A percentile compares a stretch with the other conserved stretches of the same genome.
Evolutionary conservation across 371 early-diverging fungal species (phyloP).

Genomic region (Mucor ambiguus): DNA sequence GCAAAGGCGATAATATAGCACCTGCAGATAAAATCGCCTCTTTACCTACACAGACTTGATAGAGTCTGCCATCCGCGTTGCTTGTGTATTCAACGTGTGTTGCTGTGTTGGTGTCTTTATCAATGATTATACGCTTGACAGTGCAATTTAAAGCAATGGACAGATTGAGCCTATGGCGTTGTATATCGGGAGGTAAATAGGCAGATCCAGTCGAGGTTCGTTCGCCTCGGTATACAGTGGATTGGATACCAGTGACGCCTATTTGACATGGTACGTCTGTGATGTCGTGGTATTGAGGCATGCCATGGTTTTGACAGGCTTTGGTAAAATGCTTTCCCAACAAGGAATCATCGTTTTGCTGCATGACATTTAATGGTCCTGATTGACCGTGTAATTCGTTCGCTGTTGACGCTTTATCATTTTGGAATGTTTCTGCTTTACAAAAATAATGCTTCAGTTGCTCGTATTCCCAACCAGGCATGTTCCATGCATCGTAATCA

Average conservation of each 20-base stretch:
- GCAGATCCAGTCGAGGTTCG: slow-evolving; percentile 17
- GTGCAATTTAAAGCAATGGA: slow-evolving; percentile 25
- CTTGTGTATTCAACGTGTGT: slow-evolving; percentile 18
- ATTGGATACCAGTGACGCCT: slow-evolving; percentile 27
- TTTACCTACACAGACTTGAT: slow-evolving; percentile 17
- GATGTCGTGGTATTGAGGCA: slow-evolving; percentile 22
- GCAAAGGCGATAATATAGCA: slow-evolving; percentile 39
- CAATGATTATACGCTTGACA: slow-evolving; percentile 17
- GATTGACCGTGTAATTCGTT: slow-evolving; percentile 21
- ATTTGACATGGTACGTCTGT: slow-evolving; percentile 24
- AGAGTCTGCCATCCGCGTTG: neutral
- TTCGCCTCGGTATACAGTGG: slow-evolving; percentile 21
- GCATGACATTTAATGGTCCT: slow-evolving; percentile 25
- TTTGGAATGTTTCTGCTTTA: slow-evolving; percentile 25
- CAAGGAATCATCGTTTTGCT: neutral
- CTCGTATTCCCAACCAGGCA: slow-evolving; percentile 23
- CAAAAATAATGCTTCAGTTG: slow-evolving; percentile 23
- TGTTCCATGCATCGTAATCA: slow-evolving; percentile 29
- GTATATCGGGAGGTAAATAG: slow-evolving; percentile 15
- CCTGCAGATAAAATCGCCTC: slow-evolving; percentile 47
- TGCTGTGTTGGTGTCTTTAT: slow-evolving; percentile 9
- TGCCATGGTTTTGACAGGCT: slow-evolving; percentile 25
- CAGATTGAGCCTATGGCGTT: slow-evolving; percentile 20
- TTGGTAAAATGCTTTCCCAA: slow-evolving; percentile 18
- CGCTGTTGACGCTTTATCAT: neutral